Evolutionary conservation across 768 basidiomycete species (phyloP).

Genomic region (Auriscalpium orientale): DNA sequence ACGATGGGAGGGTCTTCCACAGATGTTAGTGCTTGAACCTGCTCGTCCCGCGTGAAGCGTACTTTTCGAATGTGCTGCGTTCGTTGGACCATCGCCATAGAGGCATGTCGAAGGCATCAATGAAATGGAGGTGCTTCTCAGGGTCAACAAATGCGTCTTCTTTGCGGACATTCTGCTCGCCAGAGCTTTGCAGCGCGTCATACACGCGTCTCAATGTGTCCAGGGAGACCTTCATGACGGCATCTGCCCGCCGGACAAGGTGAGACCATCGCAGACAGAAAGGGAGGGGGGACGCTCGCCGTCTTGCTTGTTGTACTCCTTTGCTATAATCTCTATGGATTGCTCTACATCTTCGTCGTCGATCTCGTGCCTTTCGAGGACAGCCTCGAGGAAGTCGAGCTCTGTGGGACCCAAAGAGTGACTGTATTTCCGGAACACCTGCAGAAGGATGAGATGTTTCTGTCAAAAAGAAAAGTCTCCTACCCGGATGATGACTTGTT

Average conservation of each 20-base stretch:
- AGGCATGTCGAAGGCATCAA: conserved; percentile 96
- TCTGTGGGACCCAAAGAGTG: conserved; percentile 80
- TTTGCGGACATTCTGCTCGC: conserved; percentile 33
- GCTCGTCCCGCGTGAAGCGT: background rate
- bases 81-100: conserved; percentile 86
- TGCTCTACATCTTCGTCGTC: conserved; percentile 59
- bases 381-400: conserved; percentile 59
- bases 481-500: conserved; percentile 14
- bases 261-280: background rate
- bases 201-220: conserved; percentile 66
- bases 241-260: conserved; percentile 38
- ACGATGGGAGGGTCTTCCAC: conserved; percentile 40
- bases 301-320: conserved; percentile 87
- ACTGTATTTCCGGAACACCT: conserved; percentile 86
- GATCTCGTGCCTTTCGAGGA: conserved; percentile 68
- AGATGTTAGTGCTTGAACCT: background rate
- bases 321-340: conserved; percentile 73
- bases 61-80: conserved; percentile 86
- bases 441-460: background rate
- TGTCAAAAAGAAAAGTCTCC: background rate
- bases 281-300: conserved; percentile 33
- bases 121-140: conserved; percentile 71
- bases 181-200: conserved; percentile 62
- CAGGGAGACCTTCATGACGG: conserved; percentile 73
- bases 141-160: conserved; percentile 69